phyloP scores from a whole-genome alignment of 164 flowering plant species.

The Paratinospora sagittata region DNA sequence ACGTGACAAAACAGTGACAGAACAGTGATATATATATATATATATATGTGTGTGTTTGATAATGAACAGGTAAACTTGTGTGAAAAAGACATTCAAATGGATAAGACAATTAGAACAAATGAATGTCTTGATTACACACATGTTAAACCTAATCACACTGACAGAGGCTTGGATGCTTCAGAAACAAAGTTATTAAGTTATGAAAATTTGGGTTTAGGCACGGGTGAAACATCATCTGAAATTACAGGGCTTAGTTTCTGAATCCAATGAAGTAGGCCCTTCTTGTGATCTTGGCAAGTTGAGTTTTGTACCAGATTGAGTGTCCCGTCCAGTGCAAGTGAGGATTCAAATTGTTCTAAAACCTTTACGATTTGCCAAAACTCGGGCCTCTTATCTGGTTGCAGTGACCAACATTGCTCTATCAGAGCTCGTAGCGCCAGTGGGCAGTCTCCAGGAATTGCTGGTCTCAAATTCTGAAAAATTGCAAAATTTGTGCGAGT shows the following conservation, averaged over 20 bases:
- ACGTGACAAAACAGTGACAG: not conserved
- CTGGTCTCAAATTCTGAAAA: constrained; percentile 67
- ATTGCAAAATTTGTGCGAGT: not conserved
- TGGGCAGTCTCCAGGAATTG: constrained; percentile 54
- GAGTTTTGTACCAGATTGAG: constrained; percentile 41
- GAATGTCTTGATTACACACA: constrained; percentile 5
- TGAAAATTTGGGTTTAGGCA: constrained; percentile 37
- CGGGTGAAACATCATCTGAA: constrained; percentile 20
- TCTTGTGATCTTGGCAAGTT: constrained; percentile 63
- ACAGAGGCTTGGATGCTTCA: not conserved
- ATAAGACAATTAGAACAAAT: not conserved
- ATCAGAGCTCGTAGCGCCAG: constrained; percentile 55
- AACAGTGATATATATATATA: too few species aligned
- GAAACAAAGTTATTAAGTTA: not conserved
- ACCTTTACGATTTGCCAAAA: constrained; percentile 71
- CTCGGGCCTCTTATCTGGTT: constrained; percentile 63
- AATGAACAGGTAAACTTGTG: not conserved
- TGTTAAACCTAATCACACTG: not conserved
- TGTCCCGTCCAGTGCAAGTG: constrained; percentile 54
- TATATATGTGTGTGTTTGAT: too few species aligned
- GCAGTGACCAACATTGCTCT: constrained; percentile 63
- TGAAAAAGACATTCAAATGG: not conserved
- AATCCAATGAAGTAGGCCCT: constrained; percentile 67
- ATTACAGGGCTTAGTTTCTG: constrained; percentile 56
- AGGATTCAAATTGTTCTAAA: constrained; percentile 61